Evolutionary conservation across 1,284 basidiomycete species (phyloP), one percentile per base, ranked within the genome.

Genomic region (Rhodotorula sp.): DNA sequence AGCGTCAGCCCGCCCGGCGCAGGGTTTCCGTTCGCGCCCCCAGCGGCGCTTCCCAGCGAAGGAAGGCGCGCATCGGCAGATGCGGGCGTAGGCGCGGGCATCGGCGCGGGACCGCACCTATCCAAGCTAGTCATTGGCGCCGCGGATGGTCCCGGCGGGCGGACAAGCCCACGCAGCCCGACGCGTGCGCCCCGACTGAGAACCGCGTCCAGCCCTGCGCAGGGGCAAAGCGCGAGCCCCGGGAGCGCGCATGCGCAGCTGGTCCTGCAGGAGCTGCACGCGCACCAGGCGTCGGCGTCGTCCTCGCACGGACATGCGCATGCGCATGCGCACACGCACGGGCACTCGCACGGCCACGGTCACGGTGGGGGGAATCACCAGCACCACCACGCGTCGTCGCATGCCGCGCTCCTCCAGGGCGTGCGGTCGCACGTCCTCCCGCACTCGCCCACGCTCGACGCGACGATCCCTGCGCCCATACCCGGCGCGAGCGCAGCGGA

Each of bases 401-500:
- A 75, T 54, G 68, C 68, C 22, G 74, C 74, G 5, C 69, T 75
- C 21, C 64, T 75, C 25, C 72, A 72, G 22, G 74, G 74, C 19
- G 61, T 75, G 25, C 63, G 74, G 5, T 73, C 71, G 9, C 71
- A 75, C 51, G 57, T 66, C 5, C 51, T 68, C 12, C 68, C 73
- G 50, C 71, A 75, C n/a, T 74, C 73, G 15, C 71, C 73, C 15
- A 66, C 60, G 0, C 59, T 75, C 64, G 66, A 53, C 61, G 19
- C 13, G n/a, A 15, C 13, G n/a, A 8, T 29, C 50, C 27, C 6
- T 15, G n/a, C 50, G 2, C 50, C n/a, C 29, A 15, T 41, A n/a
- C 21, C 37, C 61, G 19, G 22, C 51, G 22, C 62, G 21, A 8
- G n/a, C n/a, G n/a, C n/a, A 29, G 56, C 15, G 39, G 34, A 56